These are phyloP conservation scores for Phyllosticta capitalensis DNA, from an alignment of 2,329 filamentous ascomycete genomes.

Conservation along the genomic window DNA sequence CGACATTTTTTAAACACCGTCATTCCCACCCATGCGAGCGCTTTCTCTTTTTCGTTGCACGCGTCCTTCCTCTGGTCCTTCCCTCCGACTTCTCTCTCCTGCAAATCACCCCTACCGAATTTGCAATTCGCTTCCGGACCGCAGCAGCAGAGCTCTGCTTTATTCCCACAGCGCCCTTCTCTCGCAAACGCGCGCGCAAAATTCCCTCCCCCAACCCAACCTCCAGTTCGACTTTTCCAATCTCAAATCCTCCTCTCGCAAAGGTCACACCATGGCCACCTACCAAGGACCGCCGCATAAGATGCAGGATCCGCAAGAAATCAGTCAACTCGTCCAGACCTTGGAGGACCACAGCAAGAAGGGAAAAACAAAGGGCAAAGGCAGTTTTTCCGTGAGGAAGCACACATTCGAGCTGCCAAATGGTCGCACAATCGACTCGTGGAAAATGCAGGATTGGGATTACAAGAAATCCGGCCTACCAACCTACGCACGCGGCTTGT, in stretches of 20 bases:
- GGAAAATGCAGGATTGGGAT: constrained; percentile 90
- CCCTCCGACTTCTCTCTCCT: neutral
- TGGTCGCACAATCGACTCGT: constrained; percentile 69
- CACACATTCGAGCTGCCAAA: constrained; percentile 62
- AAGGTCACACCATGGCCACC: constrained; percentile 39
- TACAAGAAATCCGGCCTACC: constrained; percentile 83
- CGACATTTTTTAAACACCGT: neutral
- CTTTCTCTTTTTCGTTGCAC: neutral
- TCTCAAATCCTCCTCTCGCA: neutral
- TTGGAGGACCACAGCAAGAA: constrained; percentile 51
- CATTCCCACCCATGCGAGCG: neutral
- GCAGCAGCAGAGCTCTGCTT: neutral
- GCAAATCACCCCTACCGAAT: neutral
- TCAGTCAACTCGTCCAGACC: constrained; percentile 54
- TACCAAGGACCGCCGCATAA: constrained; percentile 49
- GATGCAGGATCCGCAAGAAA: constrained; percentile 59
- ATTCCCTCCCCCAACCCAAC: neutral
- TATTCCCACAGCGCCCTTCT: neutral
- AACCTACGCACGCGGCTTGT: constrained; percentile 86
- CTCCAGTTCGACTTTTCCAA: neutral
- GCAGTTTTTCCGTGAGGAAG: constrained; percentile 66
- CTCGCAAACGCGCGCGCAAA: neutral
- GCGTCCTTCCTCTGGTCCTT: neutral
- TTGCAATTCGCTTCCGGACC: neutral
- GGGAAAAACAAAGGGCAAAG: constrained; percentile 35